Conservation (phyloP, 139 green algal species). For the Chlamydomonas urium region DNA sequence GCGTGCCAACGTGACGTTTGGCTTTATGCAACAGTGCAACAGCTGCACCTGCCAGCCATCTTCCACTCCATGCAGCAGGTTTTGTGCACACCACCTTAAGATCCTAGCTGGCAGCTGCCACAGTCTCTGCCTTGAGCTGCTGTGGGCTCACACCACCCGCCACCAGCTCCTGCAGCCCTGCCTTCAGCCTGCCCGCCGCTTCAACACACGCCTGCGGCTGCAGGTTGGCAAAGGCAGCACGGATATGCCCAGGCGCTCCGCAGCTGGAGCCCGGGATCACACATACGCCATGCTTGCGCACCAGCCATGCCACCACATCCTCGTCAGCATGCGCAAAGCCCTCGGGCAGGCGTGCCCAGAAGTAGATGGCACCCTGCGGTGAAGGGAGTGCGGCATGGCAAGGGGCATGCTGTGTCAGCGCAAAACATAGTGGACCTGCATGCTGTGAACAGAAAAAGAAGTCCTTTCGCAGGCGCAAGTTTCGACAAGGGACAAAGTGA, state of each 20-base stretch:
- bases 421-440: too few species aligned
- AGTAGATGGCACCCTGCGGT: conserved; percentile 85
- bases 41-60: too few species aligned
- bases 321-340: conserved; percentile 41
- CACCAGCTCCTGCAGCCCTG: conserved; percentile 69
- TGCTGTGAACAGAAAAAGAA: too few species aligned
- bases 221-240: conserved; percentile 80
- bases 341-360: conserved; percentile 76
- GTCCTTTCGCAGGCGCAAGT: too few species aligned
- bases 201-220: conserved; percentile 48
- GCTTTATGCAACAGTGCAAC: too few species aligned
- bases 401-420: not conserved
- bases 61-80: too few species aligned
- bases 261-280: conserved; percentile 79
- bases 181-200: conserved; percentile 66
- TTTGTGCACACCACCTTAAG: not conserved
- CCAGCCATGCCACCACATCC: conserved; percentile 78
- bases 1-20: too few species aligned
- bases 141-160: conserved; percentile 2
- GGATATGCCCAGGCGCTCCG: conserved; percentile 68
- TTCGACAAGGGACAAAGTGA: too few species aligned
- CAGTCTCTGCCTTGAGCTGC: not conserved
- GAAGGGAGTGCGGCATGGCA: too few species aligned
- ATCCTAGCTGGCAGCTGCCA: not conserved
- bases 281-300: conserved; percentile 62